Evolutionary conservation across 371 early-diverging fungal genomes (phyloP), one percentile per base, ranked within the genome.

Genomic region (Cokeromyces recurvatus): DNA sequence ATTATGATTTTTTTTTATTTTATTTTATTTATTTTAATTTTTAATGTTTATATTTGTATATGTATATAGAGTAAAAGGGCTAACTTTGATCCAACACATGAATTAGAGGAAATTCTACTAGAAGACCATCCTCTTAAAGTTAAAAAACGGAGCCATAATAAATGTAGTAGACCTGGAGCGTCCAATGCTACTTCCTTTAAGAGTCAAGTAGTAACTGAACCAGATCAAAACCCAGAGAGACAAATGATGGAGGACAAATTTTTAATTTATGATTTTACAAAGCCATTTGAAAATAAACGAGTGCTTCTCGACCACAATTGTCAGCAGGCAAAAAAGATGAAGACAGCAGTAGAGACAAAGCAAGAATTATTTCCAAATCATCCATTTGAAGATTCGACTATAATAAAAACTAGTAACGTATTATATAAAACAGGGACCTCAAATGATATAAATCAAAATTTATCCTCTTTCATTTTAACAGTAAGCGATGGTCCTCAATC

Each of bases 51-150:
- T 21, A 35, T 39, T 19, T 14, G 19, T 40, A 38, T 38, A 42
- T 21, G 46, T 49, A 48, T 52, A n/a, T 57, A 77, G 55, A 71
- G 68, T 32, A 82, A 89, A 50, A 68, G 76, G 43, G 76, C 83
- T 43, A 92, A 92, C 61, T 98, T 97, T 75, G 97, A 98, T 71
- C 92, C 94, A 7, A 90, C 94, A 6, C 89, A 92, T 56, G 97
- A 98, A 43, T 73, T 96, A 4, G 97, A 97, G 50, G 98, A 98
- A 57, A 77, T 95, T 20, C 65, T 95, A 24, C 66, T 94, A 32
- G 97, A 97, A 58, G 92, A 95, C 19, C 89, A 93, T 51, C 94
- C 97, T 3, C 68, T 95, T n/a, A 83, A 81, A 15, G 76, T 63
- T 2, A 53, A 45, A 21, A 71, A 64, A 38, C 51, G 72, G 16